Base-by-base conservation (phyloP, 2,329 filamentous ascomycete species). In the Diaporthe vaccinii region DNA sequence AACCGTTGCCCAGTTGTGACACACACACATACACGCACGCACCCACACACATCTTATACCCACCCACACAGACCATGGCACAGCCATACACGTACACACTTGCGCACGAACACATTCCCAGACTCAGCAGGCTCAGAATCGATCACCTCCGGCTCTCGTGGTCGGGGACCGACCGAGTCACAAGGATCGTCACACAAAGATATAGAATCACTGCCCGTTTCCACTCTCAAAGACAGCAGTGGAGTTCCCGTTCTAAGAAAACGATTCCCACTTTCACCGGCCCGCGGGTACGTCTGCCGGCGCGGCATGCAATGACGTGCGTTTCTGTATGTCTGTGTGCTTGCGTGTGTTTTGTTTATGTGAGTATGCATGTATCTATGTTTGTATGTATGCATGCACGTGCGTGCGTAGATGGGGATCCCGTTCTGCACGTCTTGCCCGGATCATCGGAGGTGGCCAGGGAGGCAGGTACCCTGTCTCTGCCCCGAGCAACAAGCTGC, bases 301-400 rank as follows among this genome's bases (percentile, higher is more conserved):
- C 4, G 31, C 46, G 62, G 44, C 28, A 67, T 36, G 44, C 31
- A 51, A 68, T 68, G 62, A 68, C 62, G 46, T 68, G 62, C 62
- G 44, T 68, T 25, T 15, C 34, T 10, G 53, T 57, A 20, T 20
- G 34, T 41, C 34, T 61, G 34, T 25, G 12, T 68, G 62, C 9
- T 8, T 28, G 25, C 28, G 15, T 44, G 2, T 46, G 8, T 65
- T 17, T 17, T 8, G 14, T 41, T 28, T 65, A 2, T 2, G 44
- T 36, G 15, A 14, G 44, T 51, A 34, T 36, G 61, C 12, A 51
- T 34, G 44, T 22, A 12, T 22, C 22, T 9, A 20, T 20, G 17
- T 57, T 31, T 55, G 49, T 14, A 34, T 22, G 53, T 57, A 34
- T 17, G 15, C 7, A 22, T 22, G 31, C 31, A 31, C 55, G 7